Evolutionary conservation across 495 filamentous ascomycete species (phyloP), one percentile per base, ranked within the genome.

Genomic region (Hypomontagnella submonticulosa): DNA sequence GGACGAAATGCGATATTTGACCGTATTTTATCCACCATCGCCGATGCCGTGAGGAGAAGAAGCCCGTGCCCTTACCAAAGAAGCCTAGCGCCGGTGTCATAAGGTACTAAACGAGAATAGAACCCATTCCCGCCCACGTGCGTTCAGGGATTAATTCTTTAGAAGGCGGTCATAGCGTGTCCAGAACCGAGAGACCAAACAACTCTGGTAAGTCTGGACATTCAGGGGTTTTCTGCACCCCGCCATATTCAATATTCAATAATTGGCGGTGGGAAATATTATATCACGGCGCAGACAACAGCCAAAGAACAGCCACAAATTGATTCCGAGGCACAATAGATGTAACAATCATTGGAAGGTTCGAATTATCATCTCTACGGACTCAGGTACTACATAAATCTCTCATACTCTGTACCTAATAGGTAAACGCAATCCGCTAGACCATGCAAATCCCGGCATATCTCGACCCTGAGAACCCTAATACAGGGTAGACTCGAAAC

Each of bases 371-470:
- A n/a, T n/a, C n/a, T n/a, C n/a, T n/a, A n/a, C n/a, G n/a, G n/a
- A n/a, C n/a, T n/a, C n/a, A n/a, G n/a, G n/a, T n/a, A n/a, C n/a
- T n/a, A n/a, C n/a, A n/a, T 27, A 16, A 20, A 36, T 36, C 30
- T 18, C 13, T 38, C 30, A 34, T 44, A 32, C 16, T n/a, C n/a
- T n/a, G n/a, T 30, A 46, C 32, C 23, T 6, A 6, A 6, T 27
- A 27, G 6, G 23, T 6, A 27, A 27, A 27, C 23, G 23, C 33
- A 18, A 16, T 36, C 55, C 27, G 36, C 16, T 13, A 48, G 32
- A 13, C 36, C 42, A 64, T 64, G 56, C 54, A 64, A 43, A 57
- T 63, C 51, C 66, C 60, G 66, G 66, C 56, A 64, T 52, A 63
- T 64, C 43, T 63, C 42, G n/a, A 19, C 47, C 44, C 23, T 32